A percentile compares a stretch with the other conserved stretches of the same genome.
These are phyloP conservation scores for Amanita molliuscula DNA, from an alignment of 768 basidiomycete genomes.

Conservation along the genomic window DNA sequence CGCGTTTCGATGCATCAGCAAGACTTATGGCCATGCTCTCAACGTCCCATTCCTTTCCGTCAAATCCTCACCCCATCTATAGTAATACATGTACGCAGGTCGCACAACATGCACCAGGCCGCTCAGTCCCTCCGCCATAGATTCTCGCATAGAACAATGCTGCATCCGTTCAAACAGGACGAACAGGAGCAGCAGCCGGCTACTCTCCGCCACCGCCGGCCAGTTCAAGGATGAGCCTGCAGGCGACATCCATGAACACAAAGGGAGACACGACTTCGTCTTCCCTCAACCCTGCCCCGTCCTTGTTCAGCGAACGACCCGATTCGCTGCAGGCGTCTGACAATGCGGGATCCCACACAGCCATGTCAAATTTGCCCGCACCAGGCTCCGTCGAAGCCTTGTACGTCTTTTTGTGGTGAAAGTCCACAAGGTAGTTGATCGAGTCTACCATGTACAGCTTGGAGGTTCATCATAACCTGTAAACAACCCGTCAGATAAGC, in stretches of 20 bases:
- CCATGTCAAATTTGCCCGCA: conserved; percentile 66
- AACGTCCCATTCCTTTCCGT: background rate
- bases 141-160: background rate
- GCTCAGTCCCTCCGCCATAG: background rate
- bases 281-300: conserved; percentile 27
- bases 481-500: background rate
- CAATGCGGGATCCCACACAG: conserved; percentile 32
- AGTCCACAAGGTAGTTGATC: conserved; percentile 95
- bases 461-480: conserved; percentile 93
- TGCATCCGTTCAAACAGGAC: background rate
- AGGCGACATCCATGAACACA: conserved; percentile 95
- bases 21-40: background rate
- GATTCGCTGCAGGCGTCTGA: conserved; percentile 48
- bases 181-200: background rate
- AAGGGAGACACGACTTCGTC: conserved; percentile 79
- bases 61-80: background rate
- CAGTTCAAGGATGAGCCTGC: conserved; percentile 85
- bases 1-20: background rate
- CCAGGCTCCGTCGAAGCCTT: conserved; percentile 56
- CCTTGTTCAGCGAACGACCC: conserved; percentile 45
- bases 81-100: conserved; percentile 4
- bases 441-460: conserved; percentile 96
- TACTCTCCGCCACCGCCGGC: conserved; percentile 46
- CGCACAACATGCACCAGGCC: background rate
- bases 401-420: conserved; percentile 95